Conservation (phyloP, 2,329 filamentous ascomycete genomes). For the Colletotrichum tropicale region DNA sequence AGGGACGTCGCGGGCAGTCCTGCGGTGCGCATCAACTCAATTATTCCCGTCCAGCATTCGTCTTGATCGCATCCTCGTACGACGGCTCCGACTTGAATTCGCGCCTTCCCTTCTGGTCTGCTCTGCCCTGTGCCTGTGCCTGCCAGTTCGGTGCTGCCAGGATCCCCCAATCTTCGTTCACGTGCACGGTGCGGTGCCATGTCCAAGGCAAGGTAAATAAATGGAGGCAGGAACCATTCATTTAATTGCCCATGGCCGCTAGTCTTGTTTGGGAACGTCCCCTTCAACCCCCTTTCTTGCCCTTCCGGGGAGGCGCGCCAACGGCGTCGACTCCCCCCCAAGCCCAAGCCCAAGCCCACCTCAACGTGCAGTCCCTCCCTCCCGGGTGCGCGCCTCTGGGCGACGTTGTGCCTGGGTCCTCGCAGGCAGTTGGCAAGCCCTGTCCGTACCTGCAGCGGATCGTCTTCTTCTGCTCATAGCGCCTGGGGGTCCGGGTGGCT, state of each 20-base stretch:
- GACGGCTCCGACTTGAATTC: neutral
- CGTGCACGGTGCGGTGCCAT: neutral
- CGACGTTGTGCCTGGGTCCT: neutral
- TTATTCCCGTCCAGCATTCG: neutral
- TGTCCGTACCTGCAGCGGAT: slow-evolving; percentile 16
- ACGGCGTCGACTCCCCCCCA: neutral
- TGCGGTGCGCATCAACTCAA: neutral
- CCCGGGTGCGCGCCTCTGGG: neutral
- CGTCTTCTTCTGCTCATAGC: slow-evolving; percentile 11
- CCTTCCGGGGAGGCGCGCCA: slow-evolving; percentile 4
- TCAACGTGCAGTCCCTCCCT: neutral
- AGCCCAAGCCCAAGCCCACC: neutral
- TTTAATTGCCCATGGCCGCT: neutral
- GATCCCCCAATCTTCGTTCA: neutral
- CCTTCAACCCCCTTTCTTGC: slow-evolving; percentile 5
- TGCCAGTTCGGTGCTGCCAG: neutral
- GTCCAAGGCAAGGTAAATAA: slow-evolving; percentile 3
- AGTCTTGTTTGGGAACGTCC: neutral
- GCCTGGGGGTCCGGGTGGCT: slow-evolving; percentile 11
- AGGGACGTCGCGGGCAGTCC: neutral
- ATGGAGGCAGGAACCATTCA: slow-evolving; percentile 1
- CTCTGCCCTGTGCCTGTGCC: neutral
- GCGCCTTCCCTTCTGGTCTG: neutral
- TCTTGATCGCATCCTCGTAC: neutral
- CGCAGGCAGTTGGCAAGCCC: neutral